Evolutionary conservation across 2,329 filamentous ascomycete species (phyloP).

Genomic region (Fusarium sp.): DNA sequence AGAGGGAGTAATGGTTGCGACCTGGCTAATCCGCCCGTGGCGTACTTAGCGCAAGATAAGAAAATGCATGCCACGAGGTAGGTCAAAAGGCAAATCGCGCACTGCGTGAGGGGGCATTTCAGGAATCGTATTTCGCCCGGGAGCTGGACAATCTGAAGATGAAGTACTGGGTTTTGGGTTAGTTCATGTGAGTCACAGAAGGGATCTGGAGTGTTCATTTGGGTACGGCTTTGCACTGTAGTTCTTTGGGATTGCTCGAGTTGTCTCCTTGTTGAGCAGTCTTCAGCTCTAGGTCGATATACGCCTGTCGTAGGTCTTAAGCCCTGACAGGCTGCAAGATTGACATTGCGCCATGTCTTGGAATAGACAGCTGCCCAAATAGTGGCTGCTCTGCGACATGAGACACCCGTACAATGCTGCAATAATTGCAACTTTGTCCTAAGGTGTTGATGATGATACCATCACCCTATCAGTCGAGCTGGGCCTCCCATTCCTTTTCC

Average conservation of each 20-base stretch:
- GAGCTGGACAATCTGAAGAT: neutral
- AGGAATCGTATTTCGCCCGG: neutral
- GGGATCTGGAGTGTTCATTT: conserved; percentile 9
- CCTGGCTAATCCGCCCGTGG: conserved; percentile 22
- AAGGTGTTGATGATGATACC: neutral
- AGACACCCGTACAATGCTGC: neutral
- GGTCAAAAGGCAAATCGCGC: conserved; percentile 1
- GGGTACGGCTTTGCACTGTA: conserved; percentile 8
- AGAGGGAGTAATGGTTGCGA: conserved; percentile 4
- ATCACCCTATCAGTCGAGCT: conserved; percentile 31
- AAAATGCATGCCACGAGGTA: conserved; percentile 10
- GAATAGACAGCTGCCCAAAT: neutral
- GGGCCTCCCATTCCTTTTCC: conserved; percentile 53
- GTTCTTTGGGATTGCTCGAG: neutral
- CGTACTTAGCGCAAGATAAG: conserved; percentile 43
- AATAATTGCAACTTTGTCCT: neutral
- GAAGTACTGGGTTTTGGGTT: neutral
- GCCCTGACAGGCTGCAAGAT: neutral
- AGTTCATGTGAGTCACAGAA: conserved; percentile 15
- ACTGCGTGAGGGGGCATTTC: neutral
- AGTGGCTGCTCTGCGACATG: neutral
- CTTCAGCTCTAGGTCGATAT: neutral
- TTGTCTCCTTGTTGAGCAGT: neutral
- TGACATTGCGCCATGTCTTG: neutral
- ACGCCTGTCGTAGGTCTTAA: neutral